Conservation (phyloP, 169 alveolate species). For the Eimeria necatrix region DNA sequence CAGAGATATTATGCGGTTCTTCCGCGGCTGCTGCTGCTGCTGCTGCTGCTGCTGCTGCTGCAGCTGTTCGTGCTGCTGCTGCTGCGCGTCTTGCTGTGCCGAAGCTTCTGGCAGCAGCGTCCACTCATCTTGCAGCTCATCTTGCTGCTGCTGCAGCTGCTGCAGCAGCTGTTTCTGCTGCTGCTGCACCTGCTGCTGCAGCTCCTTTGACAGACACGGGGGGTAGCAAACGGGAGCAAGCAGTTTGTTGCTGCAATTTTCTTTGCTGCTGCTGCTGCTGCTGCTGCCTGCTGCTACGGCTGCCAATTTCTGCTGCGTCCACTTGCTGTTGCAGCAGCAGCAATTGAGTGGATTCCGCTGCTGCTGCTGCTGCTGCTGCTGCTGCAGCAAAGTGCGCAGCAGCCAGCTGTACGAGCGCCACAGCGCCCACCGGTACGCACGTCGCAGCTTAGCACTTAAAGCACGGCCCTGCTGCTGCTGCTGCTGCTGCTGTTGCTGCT, state of each 20-base stretch:
- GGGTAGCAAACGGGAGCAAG: conserved; percentile 42
- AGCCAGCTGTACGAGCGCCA: conserved; percentile 2
- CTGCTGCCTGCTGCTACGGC: neutral
- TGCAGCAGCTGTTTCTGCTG: conserved; percentile 20
- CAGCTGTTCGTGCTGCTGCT: neutral
- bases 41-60: conserved; percentile 40
- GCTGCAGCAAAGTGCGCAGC: conserved; percentile 32
- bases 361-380: conserved; percentile 42
- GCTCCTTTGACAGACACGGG: conserved; percentile 30
- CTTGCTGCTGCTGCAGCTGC: conserved; percentile 50
- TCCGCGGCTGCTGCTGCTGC: conserved; percentile 53
- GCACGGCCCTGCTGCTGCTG: conserved; percentile 11
- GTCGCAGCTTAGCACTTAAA: neutral
- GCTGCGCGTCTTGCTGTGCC: neutral
- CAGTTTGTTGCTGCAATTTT: neutral
- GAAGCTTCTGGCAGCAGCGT: conserved; percentile 18
- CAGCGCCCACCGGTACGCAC: neutral
- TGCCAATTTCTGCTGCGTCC: conserved; percentile 28
- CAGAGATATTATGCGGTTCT: conserved; percentile 24
- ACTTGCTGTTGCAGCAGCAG: conserved; percentile 58
- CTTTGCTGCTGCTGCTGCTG: neutral
- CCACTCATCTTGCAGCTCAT: conserved; percentile 6
- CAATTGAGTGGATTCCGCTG: neutral
- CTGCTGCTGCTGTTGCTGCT: conserved; percentile 10
- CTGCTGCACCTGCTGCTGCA: conserved; percentile 42